phyloP scores from a whole-genome alignment of 805 yeast genomes.

The Candida rishiriensis region DNA sequence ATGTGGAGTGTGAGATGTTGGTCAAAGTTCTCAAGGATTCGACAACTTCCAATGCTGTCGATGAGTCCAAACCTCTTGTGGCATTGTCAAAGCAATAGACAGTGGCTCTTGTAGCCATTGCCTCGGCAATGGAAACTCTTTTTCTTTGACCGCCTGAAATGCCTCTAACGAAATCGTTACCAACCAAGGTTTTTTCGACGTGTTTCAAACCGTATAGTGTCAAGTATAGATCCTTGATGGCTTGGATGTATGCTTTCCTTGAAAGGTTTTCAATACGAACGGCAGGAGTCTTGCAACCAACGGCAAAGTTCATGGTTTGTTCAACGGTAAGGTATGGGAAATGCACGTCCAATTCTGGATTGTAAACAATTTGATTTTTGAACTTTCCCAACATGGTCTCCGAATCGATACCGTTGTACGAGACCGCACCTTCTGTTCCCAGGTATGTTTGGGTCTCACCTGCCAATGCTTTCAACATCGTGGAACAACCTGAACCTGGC shows the following conservation, averaged over 20 bases:
- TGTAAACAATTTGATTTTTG: constrained; percentile 47
- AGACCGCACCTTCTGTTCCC: constrained; percentile 35
- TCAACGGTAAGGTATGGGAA: constrained; percentile 53
- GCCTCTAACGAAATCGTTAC: constrained; percentile 64
- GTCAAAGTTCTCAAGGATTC: constrained; percentile 58
- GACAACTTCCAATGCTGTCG: constrained; percentile 64
- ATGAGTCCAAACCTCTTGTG: constrained; percentile 66
- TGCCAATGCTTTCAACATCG: constrained; percentile 43
- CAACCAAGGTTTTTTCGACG: constrained; percentile 59
- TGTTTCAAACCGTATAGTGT: constrained; percentile 56
- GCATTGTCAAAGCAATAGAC: constrained; percentile 66
- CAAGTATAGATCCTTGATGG: constrained; percentile 42
- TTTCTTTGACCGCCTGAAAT: constrained; percentile 72
- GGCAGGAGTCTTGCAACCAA: constrained; percentile 54
- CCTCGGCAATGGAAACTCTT: constrained; percentile 68
- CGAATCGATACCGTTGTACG: constrained; percentile 47
- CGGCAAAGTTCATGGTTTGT: constrained; percentile 53
- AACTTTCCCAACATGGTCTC: constrained; percentile 42
- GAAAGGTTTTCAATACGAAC: constrained; percentile 36
- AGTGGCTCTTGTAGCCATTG: constrained; percentile 47
- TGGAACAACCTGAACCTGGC: constrained; percentile 66
- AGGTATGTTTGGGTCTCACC: constrained; percentile 40
- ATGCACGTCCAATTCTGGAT: constrained; percentile 54
- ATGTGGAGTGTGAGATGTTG: constrained; percentile 50
- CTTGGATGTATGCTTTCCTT: constrained; percentile 36